Base-by-base conservation (phyloP, 148 eudicot species). In the Dysphania ambrosioides region DNA sequence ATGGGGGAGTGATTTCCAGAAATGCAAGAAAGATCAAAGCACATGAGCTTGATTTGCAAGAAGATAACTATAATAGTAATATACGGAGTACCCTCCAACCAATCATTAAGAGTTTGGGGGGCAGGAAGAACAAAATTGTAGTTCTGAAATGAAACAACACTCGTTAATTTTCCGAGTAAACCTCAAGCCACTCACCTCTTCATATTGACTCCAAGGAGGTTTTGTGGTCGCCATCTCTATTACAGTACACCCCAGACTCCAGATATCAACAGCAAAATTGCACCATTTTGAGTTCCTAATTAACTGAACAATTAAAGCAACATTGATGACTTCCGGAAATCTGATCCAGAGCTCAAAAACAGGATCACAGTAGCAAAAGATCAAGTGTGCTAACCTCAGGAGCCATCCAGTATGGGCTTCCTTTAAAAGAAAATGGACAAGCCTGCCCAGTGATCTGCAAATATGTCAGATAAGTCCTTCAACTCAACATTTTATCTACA, bases 191-290 rank as follows among this genome's bases (percentile, higher is more conserved):
- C 90, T 85, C 72, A 90, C 95, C 92, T 90, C 90, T 87, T 88
- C 95, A 75, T 88, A 88, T 73, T 88, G 86, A 82, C 90, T 90
- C 95, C 95, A 88, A 36, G 95, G 95, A 16, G 93, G 93, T 71
- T 85, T 89, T 44, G 91, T 78, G 9, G 97, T 91, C 31, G 93
- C 91, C 97, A 91, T 91, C 78, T 91, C 97, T 75, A 89, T 64
- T 72, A 91, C 87, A 18, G 97, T 91, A 88, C 97, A 91, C 57
- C 97, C 97, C 71, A 91, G 90, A 79, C 97, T 91, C 97, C 97
- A 91, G 72, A 91, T 82, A 81, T 88, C 97, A 61, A 89, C 97
- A 72, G 92, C 87, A 67, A 88, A 86, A 75, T 81, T 91, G 82
- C 79, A 85, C n/a, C 91, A 86, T 63, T 69, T 71, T 40, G 91